Conservation (phyloP, 1,284 basidiomycete genomes). For the Pseudozyma pruni region DNA sequence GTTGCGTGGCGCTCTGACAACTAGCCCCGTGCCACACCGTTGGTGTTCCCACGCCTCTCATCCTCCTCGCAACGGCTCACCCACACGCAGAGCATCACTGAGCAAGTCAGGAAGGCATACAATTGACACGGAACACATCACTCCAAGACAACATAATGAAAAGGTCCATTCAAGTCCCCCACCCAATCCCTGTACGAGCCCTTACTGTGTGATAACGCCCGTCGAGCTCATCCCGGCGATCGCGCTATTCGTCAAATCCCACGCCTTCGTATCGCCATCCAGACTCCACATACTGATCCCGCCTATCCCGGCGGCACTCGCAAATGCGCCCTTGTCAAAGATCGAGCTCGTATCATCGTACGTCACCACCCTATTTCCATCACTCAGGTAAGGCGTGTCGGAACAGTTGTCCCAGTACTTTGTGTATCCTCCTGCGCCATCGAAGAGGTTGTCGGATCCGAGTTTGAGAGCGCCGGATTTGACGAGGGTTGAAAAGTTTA, state of each 20-base stretch:
- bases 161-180: too few relatives aligned
- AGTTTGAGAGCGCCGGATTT: slow-evolving; percentile 43
- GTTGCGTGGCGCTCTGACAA: too few relatives aligned
- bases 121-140: too few relatives aligned
- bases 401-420: slow-evolving; percentile 63
- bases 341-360: slow-evolving; percentile 60
- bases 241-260: slow-evolving; percentile 45
- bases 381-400: slow-evolving; percentile 55
- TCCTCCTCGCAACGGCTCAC: too few relatives aligned
- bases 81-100: too few relatives aligned
- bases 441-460: slow-evolving; percentile 29
- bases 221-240: slow-evolving; percentile 41
- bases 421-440: slow-evolving; percentile 41
- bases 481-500: slow-evolving; percentile 52
- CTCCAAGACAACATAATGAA: too few relatives aligned
- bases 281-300: slow-evolving; percentile 58
- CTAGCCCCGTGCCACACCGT: too few relatives aligned
- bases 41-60: too few relatives aligned
- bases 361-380: slow-evolving; percentile 50
- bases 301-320: slow-evolving; percentile 45
- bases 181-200: too few relatives aligned
- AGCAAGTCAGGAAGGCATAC: too few relatives aligned
- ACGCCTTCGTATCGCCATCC: slow-evolving; percentile 53
- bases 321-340: slow-evolving; percentile 59
- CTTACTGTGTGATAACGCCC: background rate